A percentile compares a stretch with the other conserved stretches of the same genome.
Evolutionary conservation across 805 yeast species (phyloP).

Genomic region (Saturnispora quitensis): DNA sequence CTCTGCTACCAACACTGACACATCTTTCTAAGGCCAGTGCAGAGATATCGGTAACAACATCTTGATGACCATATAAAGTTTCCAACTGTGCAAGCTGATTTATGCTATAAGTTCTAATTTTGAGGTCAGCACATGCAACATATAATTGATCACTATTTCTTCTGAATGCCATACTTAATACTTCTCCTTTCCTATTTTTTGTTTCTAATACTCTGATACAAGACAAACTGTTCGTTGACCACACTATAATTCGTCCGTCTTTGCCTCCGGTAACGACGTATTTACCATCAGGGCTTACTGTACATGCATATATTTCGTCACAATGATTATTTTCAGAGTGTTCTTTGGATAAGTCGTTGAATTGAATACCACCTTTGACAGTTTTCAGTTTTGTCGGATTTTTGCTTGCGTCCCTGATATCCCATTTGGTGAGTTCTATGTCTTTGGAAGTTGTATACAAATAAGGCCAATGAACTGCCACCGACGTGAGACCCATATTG

Average conservation of each 20-base stretch:
- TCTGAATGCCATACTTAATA: conserved; percentile 68
- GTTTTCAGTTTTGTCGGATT: conserved; percentile 62
- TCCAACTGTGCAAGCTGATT: conserved; percentile 86
- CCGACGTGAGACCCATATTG: conserved; percentile 45
- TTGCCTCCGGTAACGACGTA: conserved; percentile 87
- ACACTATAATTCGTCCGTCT: conserved; percentile 72
- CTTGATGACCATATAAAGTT: conserved; percentile 92
- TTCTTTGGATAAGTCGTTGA: conserved; percentile 35
- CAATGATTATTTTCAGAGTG: conserved; percentile 62
- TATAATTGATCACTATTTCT: conserved; percentile 75
- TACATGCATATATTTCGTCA: conserved; percentile 67
- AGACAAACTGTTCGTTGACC: conserved; percentile 74
- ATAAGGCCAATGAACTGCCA: conserved; percentile 49
- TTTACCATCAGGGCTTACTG: conserved; percentile 80
- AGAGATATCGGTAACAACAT: conserved; percentile 69
- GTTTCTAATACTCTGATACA: conserved; percentile 74
- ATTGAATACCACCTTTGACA: conserved; percentile 51
- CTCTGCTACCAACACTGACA: conserved; percentile 92
- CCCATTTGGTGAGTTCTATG: conserved; percentile 73
- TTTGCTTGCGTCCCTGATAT: conserved; percentile 41
- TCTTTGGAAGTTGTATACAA: conserved; percentile 80
- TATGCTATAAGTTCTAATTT: conserved; percentile 78
- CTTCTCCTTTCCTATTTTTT: conserved; percentile 58
- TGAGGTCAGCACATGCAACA: conserved; percentile 88
- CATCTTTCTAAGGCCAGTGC: conserved; percentile 84